Base-by-base conservation (phyloP, 192 early-diverging fungal species). In the Linderina pennispora region DNA sequence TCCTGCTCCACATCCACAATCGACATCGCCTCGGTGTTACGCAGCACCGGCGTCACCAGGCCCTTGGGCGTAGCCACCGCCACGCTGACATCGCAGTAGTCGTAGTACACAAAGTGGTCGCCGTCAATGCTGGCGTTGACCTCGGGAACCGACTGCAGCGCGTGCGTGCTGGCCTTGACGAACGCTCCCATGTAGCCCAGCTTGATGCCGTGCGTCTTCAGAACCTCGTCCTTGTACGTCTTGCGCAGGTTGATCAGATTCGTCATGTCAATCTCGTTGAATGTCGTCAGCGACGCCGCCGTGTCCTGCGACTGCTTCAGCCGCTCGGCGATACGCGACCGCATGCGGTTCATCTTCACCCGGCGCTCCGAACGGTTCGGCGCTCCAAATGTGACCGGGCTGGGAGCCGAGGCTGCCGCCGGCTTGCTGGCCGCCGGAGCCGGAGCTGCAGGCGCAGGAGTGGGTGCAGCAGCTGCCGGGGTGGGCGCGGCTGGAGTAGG, bases 201-300 rank as follows among this genome's bases (percentile, higher is more conserved):
- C 78, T 95, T 95, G 50, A 99, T 81, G 45, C 87, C 87, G 71
- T 97, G 86, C 63, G 93, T 87, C 76, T 97, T 94, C 48, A 91
- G 53, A 32, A 97, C 87, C 15, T 76, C 72, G 72, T 94, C 96
- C 82, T 97, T 97, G 84, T 96, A 97, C 61, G 80, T 81, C 46
- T 80, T 78, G 50, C 96, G 91, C 51, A 99, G 74, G 18, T 88
- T 80, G 45, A 99, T 93, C 36, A 99, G 65, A 71, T 87, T 88
- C 63, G 81, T 86, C 96, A 99, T 99, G 65, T 99, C 96, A 23
- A 99, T 81, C 78, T 99, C 96, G 77, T 99, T 99, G 76, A 99
- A 99, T 25, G 96, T 99, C 16, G 96, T 99, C 51, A 99, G 79
- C 37, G 92, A 87, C 21, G 96, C 96, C 8, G 96, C 96, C 36